Percentiles rank a stretch among this genome's conserved stretches.
These are phyloP conservation scores for Sclerotinia minor DNA, from an alignment of 2,329 filamentous ascomycete species.

Conservation along the genomic window DNA sequence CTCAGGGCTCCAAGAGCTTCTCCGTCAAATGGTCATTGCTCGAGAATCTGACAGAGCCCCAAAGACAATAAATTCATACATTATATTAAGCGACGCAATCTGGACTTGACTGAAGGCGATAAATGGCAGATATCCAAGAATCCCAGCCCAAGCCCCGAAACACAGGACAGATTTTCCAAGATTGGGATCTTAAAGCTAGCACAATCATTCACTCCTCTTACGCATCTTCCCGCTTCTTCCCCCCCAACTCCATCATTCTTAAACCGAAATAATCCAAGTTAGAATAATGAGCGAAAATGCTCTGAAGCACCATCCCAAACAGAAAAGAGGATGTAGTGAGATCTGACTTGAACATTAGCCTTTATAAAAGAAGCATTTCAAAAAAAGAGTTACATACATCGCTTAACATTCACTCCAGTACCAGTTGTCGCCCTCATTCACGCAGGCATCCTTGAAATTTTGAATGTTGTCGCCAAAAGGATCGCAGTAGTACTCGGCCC, in stretches of 20 bases:
- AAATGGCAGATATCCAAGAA: too few relatives aligned
- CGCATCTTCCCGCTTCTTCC: neutral
- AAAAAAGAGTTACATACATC: neutral
- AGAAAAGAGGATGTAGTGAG: neutral
- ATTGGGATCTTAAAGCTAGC: neutral
- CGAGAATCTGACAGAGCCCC: neutral
- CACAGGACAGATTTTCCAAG: neutral
- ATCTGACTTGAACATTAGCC: neutral
- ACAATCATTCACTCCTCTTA: neutral
- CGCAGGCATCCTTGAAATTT: neutral
- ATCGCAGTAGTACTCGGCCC: neutral
- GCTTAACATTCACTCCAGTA: constrained; percentile 1
- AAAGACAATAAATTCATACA: too few relatives aligned
- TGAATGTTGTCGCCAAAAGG: neutral
- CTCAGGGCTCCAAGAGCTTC: neutral
- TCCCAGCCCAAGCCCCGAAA: rapidly evolving
- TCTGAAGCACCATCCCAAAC: neutral
- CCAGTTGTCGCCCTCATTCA: neutral
- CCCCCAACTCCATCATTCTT: too few relatives aligned
- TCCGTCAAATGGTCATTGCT: neutral
- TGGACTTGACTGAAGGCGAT: neutral
- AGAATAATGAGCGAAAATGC: neutral
- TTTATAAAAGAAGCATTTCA: neutral
- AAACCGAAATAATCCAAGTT: too few relatives aligned
- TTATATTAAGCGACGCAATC: neutral